Evolutionary conservation across 2,329 filamentous ascomycete species (phyloP), one percentile per base, ranked within the genome.

Genomic region (Graphium sp.): DNA sequence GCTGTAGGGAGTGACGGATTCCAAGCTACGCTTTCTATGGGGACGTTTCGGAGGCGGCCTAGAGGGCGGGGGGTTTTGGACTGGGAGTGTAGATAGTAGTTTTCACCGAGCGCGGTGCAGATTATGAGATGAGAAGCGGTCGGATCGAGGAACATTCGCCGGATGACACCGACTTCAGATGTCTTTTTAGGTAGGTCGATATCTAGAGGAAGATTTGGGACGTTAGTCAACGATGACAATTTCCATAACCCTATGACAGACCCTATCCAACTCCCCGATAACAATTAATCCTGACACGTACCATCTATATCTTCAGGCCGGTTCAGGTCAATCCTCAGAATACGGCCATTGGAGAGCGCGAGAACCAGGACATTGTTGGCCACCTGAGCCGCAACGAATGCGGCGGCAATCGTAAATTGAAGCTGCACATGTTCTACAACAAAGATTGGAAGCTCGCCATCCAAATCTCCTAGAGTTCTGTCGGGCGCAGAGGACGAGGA

Each of bases 31-130:
- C 78, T 79, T 50, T 94, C 85, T 34, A 98, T 82, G 7, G 72
- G 63, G 10, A 94, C 82, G 17, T 83, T 83, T 41, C 87, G 87
- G 30, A 98, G 55, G 32, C 83, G 70, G 10, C 78, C 74, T 20
- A 98, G 61, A 6, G 76, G 67, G 37, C 89, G 82, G 3, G 87
- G 84, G 38, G 85, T 78, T 40, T 83, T 78, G 19, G 85, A 89
- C 48, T 95, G 87, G 8, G 84, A 87, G 50, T 98, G 89, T 7
- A 98, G 77, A 52, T 98, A 98, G 59, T 85, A 98, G 55, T 92
- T 95, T 52, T 98, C 89, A 47, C 84, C 84, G 22, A 84, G 69
- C 5, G 83, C 78, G 4, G 89, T 98, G 47, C 79, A 84, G 40
- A 98, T 74, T 38, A 98, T 70, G 17, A 98, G 62, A 55, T 98